These are phyloP conservation scores for Meyerozyma carpophila DNA, from an alignment of 1,139 yeast genomes.

Conservation along the genomic window DNA sequence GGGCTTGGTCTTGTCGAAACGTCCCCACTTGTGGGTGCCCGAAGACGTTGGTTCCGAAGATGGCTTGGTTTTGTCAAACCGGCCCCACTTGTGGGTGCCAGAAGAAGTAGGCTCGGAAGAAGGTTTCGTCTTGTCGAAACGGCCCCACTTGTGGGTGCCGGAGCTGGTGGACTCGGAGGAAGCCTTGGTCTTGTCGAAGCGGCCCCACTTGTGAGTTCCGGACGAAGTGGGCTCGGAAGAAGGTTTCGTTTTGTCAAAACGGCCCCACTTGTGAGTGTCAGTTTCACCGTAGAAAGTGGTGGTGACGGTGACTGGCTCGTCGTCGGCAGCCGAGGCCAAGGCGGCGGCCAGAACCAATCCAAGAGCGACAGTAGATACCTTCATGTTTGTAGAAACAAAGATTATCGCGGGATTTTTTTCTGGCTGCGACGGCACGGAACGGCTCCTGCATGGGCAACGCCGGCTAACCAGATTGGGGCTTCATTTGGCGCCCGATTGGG, in stretches of 20 bases:
- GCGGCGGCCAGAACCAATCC: slow-evolving; percentile 12
- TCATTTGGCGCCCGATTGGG: not conserved
- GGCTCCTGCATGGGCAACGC: not conserved
- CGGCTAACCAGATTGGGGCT: not conserved
- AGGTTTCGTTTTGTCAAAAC: slow-evolving; percentile 44
- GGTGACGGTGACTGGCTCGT: slow-evolving; percentile 23
- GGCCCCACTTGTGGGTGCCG: slow-evolving; percentile 11
- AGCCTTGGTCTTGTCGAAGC: slow-evolving; percentile 11
- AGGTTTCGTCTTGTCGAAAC: slow-evolving; percentile 11
- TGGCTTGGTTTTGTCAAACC: slow-evolving; percentile 36
- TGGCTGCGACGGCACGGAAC: not conserved
- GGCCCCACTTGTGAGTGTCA: slow-evolving; percentile 42
- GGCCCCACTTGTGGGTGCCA: slow-evolving; percentile 36
- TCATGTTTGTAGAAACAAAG: not conserved
- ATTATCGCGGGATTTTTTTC: not conserved
- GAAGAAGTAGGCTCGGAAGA: slow-evolving; percentile 4
- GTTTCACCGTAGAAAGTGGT: slow-evolving; percentile 12
- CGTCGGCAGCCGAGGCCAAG: slow-evolving; percentile 11
- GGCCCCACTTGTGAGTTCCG: slow-evolving; percentile 9
- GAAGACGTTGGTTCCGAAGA: slow-evolving; percentile 20
- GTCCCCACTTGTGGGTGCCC: slow-evolving; percentile 43
- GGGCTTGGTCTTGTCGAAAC: slow-evolving; percentile 41
- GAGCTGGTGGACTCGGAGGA: slow-evolving; percentile 9
- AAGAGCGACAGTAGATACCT: not conserved
- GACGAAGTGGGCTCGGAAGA: slow-evolving; percentile 25